These are phyloP conservation scores for Scytalidium lignicola DNA, from an alignment of 2,329 filamentous ascomycete genomes.

Conservation along the genomic window DNA sequence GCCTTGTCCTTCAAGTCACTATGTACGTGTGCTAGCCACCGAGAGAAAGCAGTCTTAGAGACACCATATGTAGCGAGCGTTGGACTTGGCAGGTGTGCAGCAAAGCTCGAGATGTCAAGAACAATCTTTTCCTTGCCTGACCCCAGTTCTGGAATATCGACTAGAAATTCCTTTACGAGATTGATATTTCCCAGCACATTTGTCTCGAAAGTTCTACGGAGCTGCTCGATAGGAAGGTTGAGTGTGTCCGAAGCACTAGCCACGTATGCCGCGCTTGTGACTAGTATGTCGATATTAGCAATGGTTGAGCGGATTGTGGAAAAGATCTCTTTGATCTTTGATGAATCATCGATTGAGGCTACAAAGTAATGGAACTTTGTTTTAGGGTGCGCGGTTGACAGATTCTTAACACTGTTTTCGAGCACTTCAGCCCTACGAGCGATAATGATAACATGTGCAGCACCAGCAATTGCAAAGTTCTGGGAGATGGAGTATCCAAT, in stretches of 20 bases:
- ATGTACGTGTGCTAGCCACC: not conserved
- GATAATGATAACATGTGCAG: conserved; percentile 24
- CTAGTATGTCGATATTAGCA: not conserved
- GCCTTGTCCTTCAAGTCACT: not conserved
- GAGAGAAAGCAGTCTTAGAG: conserved; percentile 1
- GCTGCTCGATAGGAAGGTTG: not conserved
- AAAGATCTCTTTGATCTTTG: not conserved
- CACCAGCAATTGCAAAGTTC: conserved; percentile 13
- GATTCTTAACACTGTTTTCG: not conserved
- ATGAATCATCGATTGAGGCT: not conserved
- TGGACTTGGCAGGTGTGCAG: not conserved
- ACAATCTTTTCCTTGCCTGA: not conserved
- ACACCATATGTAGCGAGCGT: conserved; percentile 4
- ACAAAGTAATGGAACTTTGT: not conserved
- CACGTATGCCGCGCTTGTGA: not conserved
- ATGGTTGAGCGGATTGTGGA: not conserved
- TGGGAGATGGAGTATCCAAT: conserved; percentile 15
- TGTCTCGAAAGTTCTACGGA: not conserved
- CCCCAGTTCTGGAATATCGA: not conserved
- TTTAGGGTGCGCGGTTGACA: not conserved
- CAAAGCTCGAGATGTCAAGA: not conserved
- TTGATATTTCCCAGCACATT: not conserved
- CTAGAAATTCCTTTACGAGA: not conserved
- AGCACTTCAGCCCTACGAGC: conserved; percentile 11
- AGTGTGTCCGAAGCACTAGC: not conserved